Percentiles rank a stretch among this genome's conserved stretches.
These are phyloP conservation scores for Cynara cardunculus DNA, from an alignment of 129 eudicot genomes.

Conservation along the genomic window DNA sequence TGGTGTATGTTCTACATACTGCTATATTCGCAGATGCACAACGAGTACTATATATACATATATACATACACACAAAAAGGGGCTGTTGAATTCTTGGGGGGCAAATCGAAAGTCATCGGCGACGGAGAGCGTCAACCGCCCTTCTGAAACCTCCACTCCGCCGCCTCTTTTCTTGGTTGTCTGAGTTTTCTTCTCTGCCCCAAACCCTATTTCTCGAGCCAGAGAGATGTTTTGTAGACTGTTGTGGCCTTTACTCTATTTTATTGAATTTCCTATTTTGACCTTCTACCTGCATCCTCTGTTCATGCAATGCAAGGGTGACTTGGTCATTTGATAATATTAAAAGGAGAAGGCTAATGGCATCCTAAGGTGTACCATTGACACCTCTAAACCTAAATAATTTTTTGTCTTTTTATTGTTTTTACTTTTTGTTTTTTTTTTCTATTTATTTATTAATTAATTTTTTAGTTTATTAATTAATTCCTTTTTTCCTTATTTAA, in stretches of 20 bases:
- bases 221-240: neutral
- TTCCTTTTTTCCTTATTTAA: too few species aligned
- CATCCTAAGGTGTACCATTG: too few species aligned
- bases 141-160: constrained; percentile 26
- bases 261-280: neutral
- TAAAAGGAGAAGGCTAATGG: too few species aligned
- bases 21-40: too few species aligned
- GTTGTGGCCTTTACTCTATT: too few species aligned
- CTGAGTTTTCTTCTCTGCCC: constrained; percentile 8
- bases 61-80: neutral
- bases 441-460: too few species aligned
- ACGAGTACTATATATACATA: neutral
- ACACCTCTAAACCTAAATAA: too few species aligned
- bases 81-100: constrained; percentile 16
- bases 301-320: neutral
- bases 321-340: neutral
- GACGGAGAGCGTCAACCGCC: constrained; percentile 35
- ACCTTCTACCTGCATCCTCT: neutral
- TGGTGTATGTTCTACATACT: neutral
- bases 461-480: too few species aligned
- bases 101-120: constrained; percentile 19
- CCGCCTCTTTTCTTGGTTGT: constrained; percentile 19
- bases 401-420: too few species aligned
- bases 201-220: neutral
- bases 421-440: too few species aligned